A percentile compares a stretch with the other conserved stretches of the same genome.
Conservation (phyloP, 1,284 basidiomycete species). For the Albatrellus sp. region DNA sequence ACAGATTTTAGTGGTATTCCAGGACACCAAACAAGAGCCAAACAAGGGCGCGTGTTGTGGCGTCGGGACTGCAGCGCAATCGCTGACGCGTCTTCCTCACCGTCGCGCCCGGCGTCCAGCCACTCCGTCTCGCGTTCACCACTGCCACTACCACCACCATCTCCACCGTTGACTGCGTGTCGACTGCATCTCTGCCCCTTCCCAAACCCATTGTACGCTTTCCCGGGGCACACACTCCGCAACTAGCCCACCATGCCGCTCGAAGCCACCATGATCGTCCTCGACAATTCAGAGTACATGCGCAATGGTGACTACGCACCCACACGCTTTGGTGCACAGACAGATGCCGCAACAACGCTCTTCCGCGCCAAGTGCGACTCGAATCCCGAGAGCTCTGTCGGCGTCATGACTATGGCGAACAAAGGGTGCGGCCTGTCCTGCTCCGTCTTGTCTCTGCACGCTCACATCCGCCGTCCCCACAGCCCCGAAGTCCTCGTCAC, state of each 20-base stretch:
- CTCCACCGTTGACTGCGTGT: background rate
- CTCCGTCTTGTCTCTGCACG: background rate
- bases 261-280: constrained; percentile 87
- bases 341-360: constrained; percentile 84
- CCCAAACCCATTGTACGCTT: too few species aligned
- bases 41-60: too few species aligned
- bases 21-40: too few species aligned
- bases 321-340: constrained; percentile 80
- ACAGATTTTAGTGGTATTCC: too few species aligned
- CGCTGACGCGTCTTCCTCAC: constrained; percentile 4
- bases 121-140: background rate
- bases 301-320: constrained; percentile 92
- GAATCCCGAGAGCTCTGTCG: constrained; percentile 96
- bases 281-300: constrained; percentile 95
- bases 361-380: constrained; percentile 91
- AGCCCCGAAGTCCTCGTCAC: constrained; percentile 95
- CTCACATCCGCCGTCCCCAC: constrained; percentile 1
- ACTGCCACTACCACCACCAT: constrained; percentile 1
- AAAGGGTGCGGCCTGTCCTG: constrained; percentile 55
- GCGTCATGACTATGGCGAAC: constrained; percentile 95
- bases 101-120: background rate
- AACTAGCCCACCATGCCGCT: constrained; percentile 63
- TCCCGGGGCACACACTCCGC: too few species aligned
- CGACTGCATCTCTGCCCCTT: background rate
- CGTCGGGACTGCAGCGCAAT: background rate